Base-by-base conservation (phyloP, 2,329 filamentous ascomycete genomes). In the Emydomyces testavorans region DNA sequence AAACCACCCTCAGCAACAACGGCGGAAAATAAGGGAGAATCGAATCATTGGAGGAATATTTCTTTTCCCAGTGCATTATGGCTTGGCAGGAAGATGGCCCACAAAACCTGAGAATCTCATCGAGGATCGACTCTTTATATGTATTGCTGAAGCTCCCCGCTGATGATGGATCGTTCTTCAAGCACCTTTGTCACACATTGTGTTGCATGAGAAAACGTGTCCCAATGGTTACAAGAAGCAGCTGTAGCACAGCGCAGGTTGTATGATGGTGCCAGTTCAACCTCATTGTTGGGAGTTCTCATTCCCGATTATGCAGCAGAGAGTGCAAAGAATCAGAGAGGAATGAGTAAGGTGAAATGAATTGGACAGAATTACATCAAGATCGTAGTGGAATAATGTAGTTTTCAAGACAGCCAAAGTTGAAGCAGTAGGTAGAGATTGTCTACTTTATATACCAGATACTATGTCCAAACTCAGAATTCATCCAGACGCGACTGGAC, bases 131-230 rank as follows among this genome's bases (percentile, higher is more conserved):
- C 4, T 36, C 34, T 36, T 16, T 11, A 13, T 29, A 2, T 31
- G 24, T 18, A 8, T 29, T 29, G 26, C 15, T 16, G 13, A 16
- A 35, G 32, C 32, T 16, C n/a, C n/a, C n/a, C n/a, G n/a, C n/a
- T n/a, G 11, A 3, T 5, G 20, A 16, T 40, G 21, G 21, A 28
- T 11, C 26, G 20, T 28, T 24, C 18, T 5, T 20, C 21, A 18
- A 20, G 35, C 15, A 15, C 6, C 8, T 21, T 16, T 38, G 43
- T 38, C 43, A 29, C 35, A 37, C 21, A 13, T 16, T 15, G 21
- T 31, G 21, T 15, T 29, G 34, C 34, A 23, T 20, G 24, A n/a
- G 18, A 28, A 20, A 46, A 45, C 42, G 42, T 45, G 42, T 15
- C 3, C n/a, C n/a, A n/a, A n/a, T n/a, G n/a, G n/a, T 31, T n/a